Percentiles rank a stretch among this genome's conserved stretches.
These are phyloP conservation scores for Herpotrichia juniperi DNA, from an alignment of 2,329 filamentous ascomycete species.

Conservation along the genomic window DNA sequence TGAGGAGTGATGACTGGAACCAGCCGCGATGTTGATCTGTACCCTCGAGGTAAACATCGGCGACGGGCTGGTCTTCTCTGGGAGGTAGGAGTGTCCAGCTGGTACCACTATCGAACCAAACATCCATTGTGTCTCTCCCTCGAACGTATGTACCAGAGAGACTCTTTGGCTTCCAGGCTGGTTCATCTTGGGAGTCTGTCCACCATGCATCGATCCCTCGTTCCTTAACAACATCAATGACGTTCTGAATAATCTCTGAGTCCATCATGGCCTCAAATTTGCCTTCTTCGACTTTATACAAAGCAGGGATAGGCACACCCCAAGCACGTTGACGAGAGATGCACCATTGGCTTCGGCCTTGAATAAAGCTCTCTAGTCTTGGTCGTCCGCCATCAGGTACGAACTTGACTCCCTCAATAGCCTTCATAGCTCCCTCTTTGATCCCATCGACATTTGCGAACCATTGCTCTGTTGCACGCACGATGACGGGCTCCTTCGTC, in stretches of 20 bases:
- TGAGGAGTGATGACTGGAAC: slow-evolving; percentile 97
- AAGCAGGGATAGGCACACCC: slow-evolving; percentile 93
- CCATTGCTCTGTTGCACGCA: slow-evolving; percentile 95
- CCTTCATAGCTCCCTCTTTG: slow-evolving; percentile 72
- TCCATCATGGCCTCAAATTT: slow-evolving; percentile 74
- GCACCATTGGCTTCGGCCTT: slow-evolving; percentile 92
- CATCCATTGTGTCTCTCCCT: slow-evolving; percentile 96
- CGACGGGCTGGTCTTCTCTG: slow-evolving; percentile 52
- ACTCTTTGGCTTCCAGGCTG: slow-evolving; percentile 74
- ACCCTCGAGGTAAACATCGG: slow-evolving; percentile 92
- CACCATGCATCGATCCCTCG: slow-evolving; percentile 94
- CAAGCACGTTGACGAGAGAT: slow-evolving; percentile 95
- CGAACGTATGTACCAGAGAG: slow-evolving; percentile 69
- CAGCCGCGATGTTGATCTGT: slow-evolving; percentile 96
- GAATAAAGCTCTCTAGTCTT: slow-evolving; percentile 83
- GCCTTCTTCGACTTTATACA: slow-evolving; percentile 74
- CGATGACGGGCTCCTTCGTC: slow-evolving; percentile 89
- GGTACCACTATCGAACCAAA: slow-evolving; percentile 98
- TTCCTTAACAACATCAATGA: slow-evolving; percentile 77
- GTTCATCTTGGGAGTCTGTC: slow-evolving; percentile 77
- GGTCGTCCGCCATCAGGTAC: slow-evolving; percentile 75
- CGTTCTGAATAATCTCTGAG: slow-evolving; percentile 79
- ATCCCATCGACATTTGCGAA: slow-evolving; percentile 91
- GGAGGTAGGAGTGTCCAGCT: slow-evolving; percentile 71
- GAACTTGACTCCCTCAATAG: slow-evolving; percentile 76